Base-by-base conservation (phyloP, 2,329 filamentous ascomycete species). In the Exophiala alcalophila region DNA sequence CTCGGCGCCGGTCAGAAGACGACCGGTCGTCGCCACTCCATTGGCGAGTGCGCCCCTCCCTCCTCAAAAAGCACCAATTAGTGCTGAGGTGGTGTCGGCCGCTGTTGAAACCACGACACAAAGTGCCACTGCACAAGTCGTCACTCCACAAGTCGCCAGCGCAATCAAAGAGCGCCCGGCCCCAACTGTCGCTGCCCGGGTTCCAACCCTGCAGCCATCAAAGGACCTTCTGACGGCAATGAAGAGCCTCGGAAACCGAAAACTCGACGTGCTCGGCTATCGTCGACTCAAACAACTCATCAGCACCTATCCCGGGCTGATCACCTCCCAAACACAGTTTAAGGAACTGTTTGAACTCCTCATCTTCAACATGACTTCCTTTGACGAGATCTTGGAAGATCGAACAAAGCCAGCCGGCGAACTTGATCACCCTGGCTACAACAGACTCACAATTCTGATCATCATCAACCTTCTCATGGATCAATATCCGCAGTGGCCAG, bases 1-100 rank as follows among this genome's bases (percentile, higher is more conserved):
- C 34, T 50, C 54, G 12, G 54, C 54, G n/a, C 54, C 54, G 23
- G 49, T 56, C 47, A 49, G 54, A 42, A 48, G 54, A 54, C 47
- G 47, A 9, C 47, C 47, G 26, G 50, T 55, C 25, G 47, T 53
- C 41, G 52, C 50, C 27, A 57, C 54, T 14, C 54, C 54, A n/a
- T 53, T 57, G 24, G 15, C 42, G n/a, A n/a, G n/a, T n/a, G n/a
- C n/a, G n/a, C n/a, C n/a, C n/a, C n/a, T n/a, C n/a, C n/a, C n/a
- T n/a, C n/a, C n/a, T 25, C 15, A 18, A 29, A 18, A 11, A 30
- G 2, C 29, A 40, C 45, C 24, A 45, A 23, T 25, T 35, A n/a
- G n/a, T n/a, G n/a, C n/a, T n/a, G n/a, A n/a, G n/a, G n/a, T n/a
- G n/a, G n/a, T n/a, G n/a, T n/a, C n/a, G n/a, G n/a, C n/a, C n/a